These are phyloP conservation scores for Psilocybe cyanescens DNA, from an alignment of 768 basidiomycete species.

Conservation along the genomic window DNA sequence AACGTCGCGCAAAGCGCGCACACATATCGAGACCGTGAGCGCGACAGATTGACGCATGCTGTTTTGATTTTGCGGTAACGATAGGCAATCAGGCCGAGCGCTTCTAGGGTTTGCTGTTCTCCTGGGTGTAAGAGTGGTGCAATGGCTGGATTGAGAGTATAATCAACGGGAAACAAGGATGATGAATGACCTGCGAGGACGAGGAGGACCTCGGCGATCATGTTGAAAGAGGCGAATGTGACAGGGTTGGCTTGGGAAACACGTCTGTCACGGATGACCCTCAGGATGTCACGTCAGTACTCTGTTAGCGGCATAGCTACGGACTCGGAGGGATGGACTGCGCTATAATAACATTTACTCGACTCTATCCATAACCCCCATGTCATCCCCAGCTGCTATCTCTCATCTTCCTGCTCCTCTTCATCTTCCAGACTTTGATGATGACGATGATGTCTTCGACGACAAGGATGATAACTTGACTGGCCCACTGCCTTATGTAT, in stretches of 20 bases:
- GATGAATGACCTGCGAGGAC: slow-evolving; percentile 88
- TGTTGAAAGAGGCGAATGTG: slow-evolving; percentile 31
- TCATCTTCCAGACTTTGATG: slow-evolving; percentile 17
- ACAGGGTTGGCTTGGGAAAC: slow-evolving; percentile 7
- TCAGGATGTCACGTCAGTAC: slow-evolving; percentile 4
- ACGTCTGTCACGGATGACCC: slow-evolving; percentile 15
- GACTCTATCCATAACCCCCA: slow-evolving; percentile 10
- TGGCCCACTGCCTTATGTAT: slow-evolving; percentile 41
- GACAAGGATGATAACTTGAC: slow-evolving; percentile 49
- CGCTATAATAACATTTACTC: slow-evolving; percentile 4
- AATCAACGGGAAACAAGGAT: slow-evolving; percentile 71
- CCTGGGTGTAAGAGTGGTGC: slow-evolving; percentile 83
- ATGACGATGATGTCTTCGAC: slow-evolving; percentile 74
- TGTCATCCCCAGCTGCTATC: slow-evolving; percentile 5
- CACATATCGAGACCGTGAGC: slow-evolving; percentile 73
- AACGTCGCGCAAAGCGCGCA: slow-evolving; percentile 79
- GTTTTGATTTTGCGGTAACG: slow-evolving; percentile 76
- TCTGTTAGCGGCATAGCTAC: slow-evolving; percentile 2
- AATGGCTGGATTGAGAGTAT: slow-evolving; percentile 66
- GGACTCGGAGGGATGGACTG: slow-evolving; percentile 2
- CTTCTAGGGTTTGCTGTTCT: slow-evolving; percentile 83
- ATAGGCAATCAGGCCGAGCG: slow-evolving; percentile 73
- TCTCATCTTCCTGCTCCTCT: slow-evolving; percentile 18
- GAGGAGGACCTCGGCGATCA: slow-evolving; percentile 91
- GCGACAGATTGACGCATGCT: slow-evolving; percentile 52